phyloP scores from a whole-genome alignment of 495 filamentous ascomycete genomes.

The Trichocladium uniseriatum region DNA sequence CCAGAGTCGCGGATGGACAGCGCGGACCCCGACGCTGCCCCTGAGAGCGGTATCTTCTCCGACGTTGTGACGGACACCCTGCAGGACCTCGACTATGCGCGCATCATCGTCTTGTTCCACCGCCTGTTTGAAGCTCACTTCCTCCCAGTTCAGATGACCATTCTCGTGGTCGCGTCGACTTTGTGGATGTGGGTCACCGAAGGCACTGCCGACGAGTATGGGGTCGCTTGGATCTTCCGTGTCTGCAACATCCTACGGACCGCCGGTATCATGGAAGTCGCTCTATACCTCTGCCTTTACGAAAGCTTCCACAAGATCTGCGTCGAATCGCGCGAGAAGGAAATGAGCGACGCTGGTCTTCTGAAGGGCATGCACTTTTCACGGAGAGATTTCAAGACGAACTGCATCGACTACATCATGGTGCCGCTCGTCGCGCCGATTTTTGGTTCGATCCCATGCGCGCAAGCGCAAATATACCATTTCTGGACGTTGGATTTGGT shows the following conservation, averaged over 20 bases:
- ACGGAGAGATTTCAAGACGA: constrained; percentile 41
- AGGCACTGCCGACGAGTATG: constrained; percentile 36
- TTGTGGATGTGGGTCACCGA: constrained; percentile 44
- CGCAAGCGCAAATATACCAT: constrained; percentile 54
- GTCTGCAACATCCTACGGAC: constrained; percentile 50
- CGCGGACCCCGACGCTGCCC: constrained; percentile 27
- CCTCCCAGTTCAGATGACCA: constrained; percentile 52
- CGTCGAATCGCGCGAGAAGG: constrained; percentile 46
- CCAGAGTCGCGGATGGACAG: constrained; percentile 35
- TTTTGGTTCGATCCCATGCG: constrained; percentile 52
- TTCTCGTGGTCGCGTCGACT: constrained; percentile 50
- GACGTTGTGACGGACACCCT: constrained; percentile 39
- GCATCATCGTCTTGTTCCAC: constrained; percentile 43
- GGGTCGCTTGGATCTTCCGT: constrained; percentile 43
- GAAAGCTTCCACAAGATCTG: constrained; percentile 52
- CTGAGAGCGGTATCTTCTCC: constrained; percentile 39
- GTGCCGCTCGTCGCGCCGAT: constrained; percentile 52
- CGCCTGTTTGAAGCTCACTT: constrained; percentile 63
- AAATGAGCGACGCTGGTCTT: constrained; percentile 54
- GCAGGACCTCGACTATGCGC: constrained; percentile 35
- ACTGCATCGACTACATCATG: constrained; percentile 47
- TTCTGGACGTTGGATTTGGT: constrained; percentile 58
- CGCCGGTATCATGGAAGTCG: constrained; percentile 49
- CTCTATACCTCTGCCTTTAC: constrained; percentile 51
- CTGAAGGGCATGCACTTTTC: constrained; percentile 51